Evolutionary conservation across 2,329 filamentous ascomycete genomes (phyloP).

Genomic region (Biscogniauxia marginata): DNA sequence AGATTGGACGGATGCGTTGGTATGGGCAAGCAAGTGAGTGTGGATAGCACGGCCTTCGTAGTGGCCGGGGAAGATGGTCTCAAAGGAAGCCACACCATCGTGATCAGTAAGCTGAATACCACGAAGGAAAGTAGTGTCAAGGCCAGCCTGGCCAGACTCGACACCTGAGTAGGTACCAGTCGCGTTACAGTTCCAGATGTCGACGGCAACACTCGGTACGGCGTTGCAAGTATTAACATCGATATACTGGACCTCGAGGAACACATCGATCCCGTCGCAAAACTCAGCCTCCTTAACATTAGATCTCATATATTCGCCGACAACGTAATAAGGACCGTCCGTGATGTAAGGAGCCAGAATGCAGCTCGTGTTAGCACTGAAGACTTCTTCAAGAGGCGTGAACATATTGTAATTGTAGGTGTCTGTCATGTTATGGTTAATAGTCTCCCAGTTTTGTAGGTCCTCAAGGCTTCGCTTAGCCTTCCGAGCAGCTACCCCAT

Average conservation of each 20-base stretch:
- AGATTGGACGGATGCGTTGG: constrained; percentile 26
- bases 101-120: constrained; percentile 47
- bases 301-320: constrained; percentile 45
- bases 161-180: constrained; percentile 41
- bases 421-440: constrained; percentile 36
- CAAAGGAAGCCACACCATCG: constrained; percentile 47
- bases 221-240: constrained; percentile 47
- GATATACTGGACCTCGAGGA: constrained; percentile 45
- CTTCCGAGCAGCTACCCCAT: constrained; percentile 28
- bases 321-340: constrained; percentile 42
- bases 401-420: constrained; percentile 31
- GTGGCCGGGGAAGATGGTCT: constrained; percentile 47
- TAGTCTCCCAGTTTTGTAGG: constrained; percentile 33
- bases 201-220: constrained; percentile 40
- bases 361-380: constrained; percentile 36
- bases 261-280: constrained; percentile 41
- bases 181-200: constrained; percentile 45
- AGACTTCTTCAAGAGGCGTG: constrained; percentile 34
- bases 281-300: constrained; percentile 42
- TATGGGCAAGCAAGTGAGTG: constrained; percentile 39
- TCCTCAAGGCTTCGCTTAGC: constrained; percentile 34
- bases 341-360: constrained; percentile 36
- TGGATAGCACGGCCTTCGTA: constrained; percentile 39
- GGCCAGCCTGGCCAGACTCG: constrained; percentile 31
- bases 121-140: constrained; percentile 45